Evolutionary conservation across 1,139 yeast genomes (phyloP), one percentile per base, ranked within the genome.

Genomic region (Diutina catenulata): DNA sequence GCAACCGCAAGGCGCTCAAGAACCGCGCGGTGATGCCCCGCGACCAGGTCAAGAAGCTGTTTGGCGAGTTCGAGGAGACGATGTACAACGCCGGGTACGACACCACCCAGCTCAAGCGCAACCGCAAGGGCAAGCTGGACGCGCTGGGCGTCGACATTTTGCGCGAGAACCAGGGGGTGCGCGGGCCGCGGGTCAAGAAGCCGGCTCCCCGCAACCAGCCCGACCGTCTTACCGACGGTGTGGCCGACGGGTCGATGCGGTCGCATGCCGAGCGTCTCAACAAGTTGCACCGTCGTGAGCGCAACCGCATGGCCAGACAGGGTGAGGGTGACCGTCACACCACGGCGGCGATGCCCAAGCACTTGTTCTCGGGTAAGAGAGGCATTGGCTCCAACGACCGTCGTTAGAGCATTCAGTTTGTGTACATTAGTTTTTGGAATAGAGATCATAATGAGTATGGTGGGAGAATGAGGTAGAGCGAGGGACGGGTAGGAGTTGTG

Each of bases 241-340:
- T 87, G 49, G 68, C 75, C 41, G 88, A 81, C 57, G 88, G 84
- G 47, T 76, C 83, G n/a, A 62, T 77, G 57, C 76, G 94, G 60
- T 64, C 80, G 38, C 87, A 81, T 64, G 91, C 96, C 41, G 94
- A 81, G 49, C 80, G 93, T 68, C 66, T 87, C 62, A 80, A 76
- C 54, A 87, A 87, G 67, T 62, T 84, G 50, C 91, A 83, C 59
- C 87, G 95, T 73, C 78, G 95, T 64, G 94, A 83, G 55, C 78
- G 97, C 68, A 86, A 88, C 64, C 80, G 91, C 66, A 64, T 70
- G 56, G 95, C 97, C 33, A 79, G 95, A 64, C 83, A 76, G 48
- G 96, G 97, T 68, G 98, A 93, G 66, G 83, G 84, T 53, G 99
- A 91, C 64, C 80, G 96, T 64, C 95, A 86, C 58, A 69, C 78